phyloP scores from a whole-genome alignment of 306 rosid genomes.

The Cicer chorassanicum region DNA sequence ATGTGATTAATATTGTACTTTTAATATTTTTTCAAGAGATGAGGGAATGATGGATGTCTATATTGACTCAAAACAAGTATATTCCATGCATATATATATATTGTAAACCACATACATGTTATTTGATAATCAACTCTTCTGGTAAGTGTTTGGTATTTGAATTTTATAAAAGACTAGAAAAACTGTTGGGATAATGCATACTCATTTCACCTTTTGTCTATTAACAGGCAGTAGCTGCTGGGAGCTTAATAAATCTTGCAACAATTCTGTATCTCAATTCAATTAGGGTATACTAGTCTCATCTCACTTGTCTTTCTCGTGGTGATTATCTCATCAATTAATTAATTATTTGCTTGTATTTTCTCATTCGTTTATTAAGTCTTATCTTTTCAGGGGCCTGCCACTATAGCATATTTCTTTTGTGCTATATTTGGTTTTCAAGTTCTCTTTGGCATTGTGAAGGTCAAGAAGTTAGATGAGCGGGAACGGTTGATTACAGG shows the following conservation, averaged over 20 bases:
- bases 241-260: conserved; percentile 95
- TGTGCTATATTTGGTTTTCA: conserved; percentile 86
- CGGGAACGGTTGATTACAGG: conserved; percentile 87
- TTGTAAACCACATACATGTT: conserved; percentile 4
- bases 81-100: conserved; percentile 14
- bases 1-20: background rate
- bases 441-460: conserved; percentile 87
- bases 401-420: conserved; percentile 63
- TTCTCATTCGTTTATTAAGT: conserved; percentile 39
- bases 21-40: conserved; percentile 8
- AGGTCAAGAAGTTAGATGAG: conserved; percentile 85
- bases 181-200: conserved; percentile 37
- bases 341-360: conserved; percentile 16
- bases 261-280: conserved; percentile 82
- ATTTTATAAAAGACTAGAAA: conserved; percentile 12
- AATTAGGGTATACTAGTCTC: conserved; percentile 64
- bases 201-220: conserved; percentile 41
- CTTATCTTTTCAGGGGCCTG: conserved; percentile 76
- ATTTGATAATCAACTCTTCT: background rate
- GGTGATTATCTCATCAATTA: conserved; percentile 27
- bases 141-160: conserved; percentile 18
- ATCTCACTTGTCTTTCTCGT: conserved; percentile 12
- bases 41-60: conserved; percentile 32
- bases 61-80: conserved; percentile 19
- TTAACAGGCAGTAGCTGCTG: conserved; percentile 89